phyloP scores from a whole-genome alignment of 306 rosid species.

The Cicer yamashitae region DNA sequence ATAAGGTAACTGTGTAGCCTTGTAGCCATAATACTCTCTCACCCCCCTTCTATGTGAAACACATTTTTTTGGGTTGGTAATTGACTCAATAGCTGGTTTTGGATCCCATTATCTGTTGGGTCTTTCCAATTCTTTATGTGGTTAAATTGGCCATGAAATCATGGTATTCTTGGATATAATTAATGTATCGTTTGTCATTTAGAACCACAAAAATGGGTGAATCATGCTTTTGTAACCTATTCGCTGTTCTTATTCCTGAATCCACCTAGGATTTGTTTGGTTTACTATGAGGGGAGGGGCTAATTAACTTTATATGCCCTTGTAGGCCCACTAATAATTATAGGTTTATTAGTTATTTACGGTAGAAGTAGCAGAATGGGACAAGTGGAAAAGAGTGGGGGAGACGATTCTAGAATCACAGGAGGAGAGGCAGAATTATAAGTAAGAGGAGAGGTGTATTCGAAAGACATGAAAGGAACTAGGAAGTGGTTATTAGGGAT shows the following conservation, averaged over 20 bases:
- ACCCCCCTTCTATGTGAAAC: neutral
- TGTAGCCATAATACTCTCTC: conserved; percentile 10
- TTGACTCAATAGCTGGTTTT: neutral
- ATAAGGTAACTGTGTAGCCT: conserved; percentile 62
- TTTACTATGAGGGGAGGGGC: neutral
- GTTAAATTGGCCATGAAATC: neutral
- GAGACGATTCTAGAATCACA: neutral
- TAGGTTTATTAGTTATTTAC: neutral
- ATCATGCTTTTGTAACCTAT: neutral
- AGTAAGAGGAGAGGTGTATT: neutral
- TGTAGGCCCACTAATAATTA: neutral
- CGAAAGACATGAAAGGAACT: neutral
- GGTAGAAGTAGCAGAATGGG: neutral
- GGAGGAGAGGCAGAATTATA: neutral
- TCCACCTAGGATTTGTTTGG: neutral
- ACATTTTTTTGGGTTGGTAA: neutral
- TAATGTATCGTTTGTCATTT: conserved; percentile 16
- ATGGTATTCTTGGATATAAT: conserved; percentile 15
- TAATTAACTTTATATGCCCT: neutral
- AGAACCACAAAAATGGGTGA: neutral
- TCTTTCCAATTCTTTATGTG: conserved; percentile 29
- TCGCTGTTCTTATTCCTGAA: conserved; percentile 14
- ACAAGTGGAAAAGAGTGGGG: neutral
- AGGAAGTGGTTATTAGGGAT: neutral
- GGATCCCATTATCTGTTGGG: conserved; percentile 28